A percentile compares a stretch with the other conserved stretches of the same genome.
phyloP scores from a whole-genome alignment of 2,329 filamentous ascomycete genomes.

The Hypoxylon sp. region DNA sequence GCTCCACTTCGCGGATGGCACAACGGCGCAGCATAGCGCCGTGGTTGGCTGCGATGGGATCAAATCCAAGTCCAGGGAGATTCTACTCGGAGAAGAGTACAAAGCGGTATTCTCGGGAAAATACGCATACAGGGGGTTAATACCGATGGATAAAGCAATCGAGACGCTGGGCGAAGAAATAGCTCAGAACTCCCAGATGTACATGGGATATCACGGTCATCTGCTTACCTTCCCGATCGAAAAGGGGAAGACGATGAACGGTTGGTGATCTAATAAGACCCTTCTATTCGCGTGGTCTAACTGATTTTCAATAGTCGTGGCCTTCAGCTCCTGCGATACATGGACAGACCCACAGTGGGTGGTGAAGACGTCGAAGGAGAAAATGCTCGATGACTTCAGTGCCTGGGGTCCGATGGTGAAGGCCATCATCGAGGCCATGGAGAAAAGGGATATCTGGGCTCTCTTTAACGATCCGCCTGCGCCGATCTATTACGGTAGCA shows the following conservation, averaged over 20 bases:
- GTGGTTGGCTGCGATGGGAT: conserved; percentile 75
- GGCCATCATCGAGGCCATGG: conserved; percentile 44
- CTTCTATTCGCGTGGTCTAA: not conserved
- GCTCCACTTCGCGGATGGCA: conserved; percentile 57
- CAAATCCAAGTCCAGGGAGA: conserved; percentile 66
- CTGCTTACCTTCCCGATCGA: conserved; percentile 69
- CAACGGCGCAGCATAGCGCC: conserved; percentile 55
- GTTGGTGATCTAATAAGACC: conserved; percentile 27
- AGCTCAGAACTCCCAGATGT: conserved; percentile 48
- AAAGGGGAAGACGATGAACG: conserved; percentile 49
- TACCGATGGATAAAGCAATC: conserved; percentile 66
- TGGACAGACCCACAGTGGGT: conserved; percentile 49
- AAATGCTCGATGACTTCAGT: conserved; percentile 45
- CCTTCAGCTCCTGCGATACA: conserved; percentile 45
- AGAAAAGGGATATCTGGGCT: conserved; percentile 63
- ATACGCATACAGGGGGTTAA: conserved; percentile 62
- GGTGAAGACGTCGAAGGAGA: conserved; percentile 43
- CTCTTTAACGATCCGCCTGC: conserved; percentile 59
- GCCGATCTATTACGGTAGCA: conserved; percentile 56
- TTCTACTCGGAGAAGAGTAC: conserved; percentile 61
- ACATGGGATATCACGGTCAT: conserved; percentile 66
- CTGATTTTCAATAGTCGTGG: conserved; percentile 42
- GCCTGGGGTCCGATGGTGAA: conserved; percentile 43
- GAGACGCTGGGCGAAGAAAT: conserved; percentile 61
- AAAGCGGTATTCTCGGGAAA: conserved; percentile 56